Evolutionary conservation across 768 basidiomycete species (phyloP), one percentile per base, ranked within the genome.

Genomic region (Trametes villosa): DNA sequence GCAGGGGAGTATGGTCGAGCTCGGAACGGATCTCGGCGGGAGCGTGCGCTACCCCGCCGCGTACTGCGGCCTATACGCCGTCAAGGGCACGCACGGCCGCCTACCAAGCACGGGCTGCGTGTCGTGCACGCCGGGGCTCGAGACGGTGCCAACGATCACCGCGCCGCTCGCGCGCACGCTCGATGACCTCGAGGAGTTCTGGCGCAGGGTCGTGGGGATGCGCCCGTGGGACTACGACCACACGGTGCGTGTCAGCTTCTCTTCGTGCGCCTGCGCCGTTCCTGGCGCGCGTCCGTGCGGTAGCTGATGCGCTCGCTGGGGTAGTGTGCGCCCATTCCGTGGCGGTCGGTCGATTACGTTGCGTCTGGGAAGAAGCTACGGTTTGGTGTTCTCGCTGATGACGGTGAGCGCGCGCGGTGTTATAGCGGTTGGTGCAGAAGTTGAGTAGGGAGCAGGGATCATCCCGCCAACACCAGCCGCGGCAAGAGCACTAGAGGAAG

Each of bases 21-120:
- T 83, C 30, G 74, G 78, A 8, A 78, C 81, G 6, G 83, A 84
- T 60, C 67, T 83, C 18, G 83, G 82, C 1, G 84, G 84, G 6
- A 81, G 79, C 20, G 71, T 78, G 15, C 75, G 83, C 47, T 76
- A 80, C 53, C 83, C 83, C 1, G 76, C 83, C 1, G 77, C 79
- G 12, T 79, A 74, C 47, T 81, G 79, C 42, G 83, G 82, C 4
- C 45, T 82, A 20, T 82, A 81, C 60, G 68, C 74, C 18, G 70
- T 82, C 66, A 77, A 76, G 31, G 72, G 77, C 3, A 74, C 77
- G 12, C 47, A 66, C 0, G 76, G 79, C 22, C 72, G 80, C 38
- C 76, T 79, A 58, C 80, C 79, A 0, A 57, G 59, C 13, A 54
- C 67, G 48, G 78, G 79, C 26, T 54, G 71, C 4, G 55, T 53